A percentile compares a stretch with the other conserved stretches of the same genome.
Conservation (phyloP, 2,329 filamentous ascomycete species). For the Hymenoscyphus linearis region DNA sequence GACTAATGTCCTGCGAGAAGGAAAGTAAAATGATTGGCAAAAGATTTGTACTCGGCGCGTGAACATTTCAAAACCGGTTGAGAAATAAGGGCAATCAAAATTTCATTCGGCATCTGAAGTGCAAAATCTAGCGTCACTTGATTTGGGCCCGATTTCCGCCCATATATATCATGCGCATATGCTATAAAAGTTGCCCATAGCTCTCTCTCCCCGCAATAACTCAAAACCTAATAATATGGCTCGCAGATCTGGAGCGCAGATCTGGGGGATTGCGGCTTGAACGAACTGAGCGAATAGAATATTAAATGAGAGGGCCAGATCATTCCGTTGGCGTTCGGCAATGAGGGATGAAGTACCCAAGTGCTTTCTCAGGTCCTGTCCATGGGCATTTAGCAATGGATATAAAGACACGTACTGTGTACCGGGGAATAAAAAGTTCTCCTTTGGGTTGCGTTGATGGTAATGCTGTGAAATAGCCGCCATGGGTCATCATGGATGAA, state of each 20-base stretch:
- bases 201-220: neutral
- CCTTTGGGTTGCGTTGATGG: neutral
- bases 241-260: neutral
- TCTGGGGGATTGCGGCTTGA: neutral
- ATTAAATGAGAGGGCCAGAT: neutral
- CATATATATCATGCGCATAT: neutral
- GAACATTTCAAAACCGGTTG: slow-evolving; percentile 1
- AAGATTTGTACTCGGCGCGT: slow-evolving; percentile 5
- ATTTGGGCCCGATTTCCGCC: neutral
- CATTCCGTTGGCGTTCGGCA: neutral
- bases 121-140: slow-evolving; percentile 5
- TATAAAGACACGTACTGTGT: neutral
- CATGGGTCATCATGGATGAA: slow-evolving; percentile 15
- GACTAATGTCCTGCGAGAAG: neutral
- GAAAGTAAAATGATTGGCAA: neutral
- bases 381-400: neutral
- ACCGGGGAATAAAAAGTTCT: neutral
- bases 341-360: neutral
- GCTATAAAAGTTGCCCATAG: neutral
- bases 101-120: neutral
- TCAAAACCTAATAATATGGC: neutral
- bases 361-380: neutral
- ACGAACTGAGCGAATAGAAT: neutral
- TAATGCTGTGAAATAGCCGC: slow-evolving; percentile 7
- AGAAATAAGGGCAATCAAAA: slow-evolving; percentile 3